Evolutionary conservation across 768 basidiomycete species (phyloP).

Genomic region (Rubroboletus satanas): DNA sequence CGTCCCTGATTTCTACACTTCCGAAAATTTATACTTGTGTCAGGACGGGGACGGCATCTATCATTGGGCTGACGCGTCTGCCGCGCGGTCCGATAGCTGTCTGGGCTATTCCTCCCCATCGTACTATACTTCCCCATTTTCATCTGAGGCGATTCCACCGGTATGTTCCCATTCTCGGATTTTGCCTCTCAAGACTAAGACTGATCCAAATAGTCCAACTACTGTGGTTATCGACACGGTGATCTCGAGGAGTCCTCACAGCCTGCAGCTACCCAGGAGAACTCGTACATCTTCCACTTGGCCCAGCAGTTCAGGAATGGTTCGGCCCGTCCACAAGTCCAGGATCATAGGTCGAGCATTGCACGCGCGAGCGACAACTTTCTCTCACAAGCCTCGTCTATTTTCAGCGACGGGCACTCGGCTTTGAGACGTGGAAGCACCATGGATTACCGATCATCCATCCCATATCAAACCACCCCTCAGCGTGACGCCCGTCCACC

Average conservation of each 20-base stretch:
- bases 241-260: constrained; percentile 14
- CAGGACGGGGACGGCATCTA: constrained; percentile 28
- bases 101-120: constrained; percentile 16
- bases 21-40: constrained; percentile 28
- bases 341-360: constrained; percentile 32
- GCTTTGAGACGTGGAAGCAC: constrained; percentile 15
- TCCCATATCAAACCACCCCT: constrained; percentile 16
- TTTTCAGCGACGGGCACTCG: constrained; percentile 25
- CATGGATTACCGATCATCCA: constrained; percentile 15
- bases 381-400: constrained; percentile 31
- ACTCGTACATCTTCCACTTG: constrained; percentile 18
- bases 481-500: constrained; percentile 20
- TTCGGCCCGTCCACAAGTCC: constrained; percentile 19
- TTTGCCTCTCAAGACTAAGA: constrained; percentile 4
- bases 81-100: constrained; percentile 24
- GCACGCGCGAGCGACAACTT: constrained; percentile 33
- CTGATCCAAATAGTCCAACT: constrained; percentile 11
- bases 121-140: constrained; percentile 12
- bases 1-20: constrained; percentile 22
- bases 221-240: constrained; percentile 15
- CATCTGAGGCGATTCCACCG: constrained; percentile 13
- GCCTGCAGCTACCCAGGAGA: constrained; percentile 13
- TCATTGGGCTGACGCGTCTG: constrained; percentile 26
- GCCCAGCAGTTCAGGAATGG: constrained; percentile 23
- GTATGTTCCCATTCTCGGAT: constrained; percentile 13